phyloP scores from a whole-genome alignment of 2,329 filamentous ascomycete species.

The Hysterium pulicare region DNA sequence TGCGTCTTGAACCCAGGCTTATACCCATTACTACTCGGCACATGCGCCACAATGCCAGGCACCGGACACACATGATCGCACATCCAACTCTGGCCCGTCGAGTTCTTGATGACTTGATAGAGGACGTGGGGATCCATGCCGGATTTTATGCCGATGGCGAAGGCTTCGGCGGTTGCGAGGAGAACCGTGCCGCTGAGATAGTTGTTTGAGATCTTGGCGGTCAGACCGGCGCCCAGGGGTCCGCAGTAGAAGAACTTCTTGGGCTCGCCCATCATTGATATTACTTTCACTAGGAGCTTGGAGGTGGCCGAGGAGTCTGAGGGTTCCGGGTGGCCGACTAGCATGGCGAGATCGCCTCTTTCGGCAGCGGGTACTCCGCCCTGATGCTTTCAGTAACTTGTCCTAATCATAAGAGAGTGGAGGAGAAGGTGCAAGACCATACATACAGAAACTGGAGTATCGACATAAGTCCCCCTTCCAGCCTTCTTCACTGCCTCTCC shows the following conservation, averaged over 20 bases:
- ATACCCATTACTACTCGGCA: slow-evolving; percentile 32
- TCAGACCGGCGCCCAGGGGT: slow-evolving; percentile 25
- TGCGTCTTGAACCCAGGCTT: slow-evolving; percentile 32
- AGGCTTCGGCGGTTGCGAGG: slow-evolving; percentile 30
- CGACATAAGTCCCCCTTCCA: slow-evolving; percentile 22
- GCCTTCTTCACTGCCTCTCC: slow-evolving; percentile 14
- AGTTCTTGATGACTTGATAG: slow-evolving; percentile 27
- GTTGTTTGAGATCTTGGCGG: slow-evolving; percentile 34
- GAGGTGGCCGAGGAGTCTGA: slow-evolving; percentile 7
- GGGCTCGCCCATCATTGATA: slow-evolving; percentile 22
- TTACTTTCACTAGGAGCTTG: slow-evolving; percentile 10
- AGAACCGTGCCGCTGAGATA: slow-evolving; percentile 30
- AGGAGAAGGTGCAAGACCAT: not conserved
- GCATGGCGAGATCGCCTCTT: slow-evolving; percentile 21
- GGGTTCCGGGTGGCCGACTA: slow-evolving; percentile 21
- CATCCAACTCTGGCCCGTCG: slow-evolving; percentile 33
- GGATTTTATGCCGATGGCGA: slow-evolving; percentile 28
- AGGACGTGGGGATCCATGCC: slow-evolving; percentile 25
- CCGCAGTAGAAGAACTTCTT: slow-evolving; percentile 29
- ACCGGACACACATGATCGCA: slow-evolving; percentile 33
- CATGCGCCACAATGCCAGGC: slow-evolving; percentile 26
- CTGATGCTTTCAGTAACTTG: too few relatives aligned
- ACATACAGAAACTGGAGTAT: slow-evolving; percentile 30
- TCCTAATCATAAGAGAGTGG: not conserved
- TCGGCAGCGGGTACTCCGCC: slow-evolving; percentile 31